Evolutionary conservation across 805 yeast species (phyloP).

Genomic region (Ogataea nonfermentans): DNA sequence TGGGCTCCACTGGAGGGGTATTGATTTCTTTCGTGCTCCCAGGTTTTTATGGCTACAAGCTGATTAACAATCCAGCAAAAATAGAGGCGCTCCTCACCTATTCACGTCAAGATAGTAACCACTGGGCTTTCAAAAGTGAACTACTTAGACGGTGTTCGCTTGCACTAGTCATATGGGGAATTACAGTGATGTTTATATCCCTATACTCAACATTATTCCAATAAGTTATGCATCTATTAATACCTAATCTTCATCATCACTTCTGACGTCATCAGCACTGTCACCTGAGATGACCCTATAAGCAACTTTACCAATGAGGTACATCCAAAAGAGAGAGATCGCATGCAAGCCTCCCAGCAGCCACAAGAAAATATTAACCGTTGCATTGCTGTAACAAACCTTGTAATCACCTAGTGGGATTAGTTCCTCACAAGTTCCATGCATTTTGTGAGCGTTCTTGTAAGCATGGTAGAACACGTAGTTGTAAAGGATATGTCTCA

Average conservation of each 20-base stretch:
- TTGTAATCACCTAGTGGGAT: constrained; percentile 14
- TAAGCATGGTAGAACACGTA: constrained; percentile 62
- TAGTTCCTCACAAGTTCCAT: constrained; percentile 39
- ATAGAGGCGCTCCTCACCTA: constrained; percentile 14
- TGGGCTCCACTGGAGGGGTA: constrained; percentile 84
- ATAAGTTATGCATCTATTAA: constrained; percentile 24
- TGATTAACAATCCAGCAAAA: constrained; percentile 34
- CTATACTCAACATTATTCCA: constrained; percentile 43
- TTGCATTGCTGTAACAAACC: constrained; percentile 49
- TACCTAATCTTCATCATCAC: constrained; percentile 50
- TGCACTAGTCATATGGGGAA: constrained; percentile 50
- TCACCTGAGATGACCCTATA: constrained; percentile 65
- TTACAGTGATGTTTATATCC: constrained; percentile 53
- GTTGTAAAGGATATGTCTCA: constrained; percentile 74
- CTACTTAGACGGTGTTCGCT: constrained; percentile 30
- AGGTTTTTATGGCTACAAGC: constrained; percentile 68
- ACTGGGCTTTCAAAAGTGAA: constrained; percentile 23
- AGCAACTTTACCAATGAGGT: constrained; percentile 68
- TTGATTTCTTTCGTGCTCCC: constrained; percentile 76
- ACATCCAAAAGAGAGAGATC: constrained; percentile 71
- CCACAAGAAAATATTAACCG: constrained; percentile 47
- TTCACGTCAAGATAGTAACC: constrained; percentile 26
- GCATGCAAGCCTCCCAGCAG: constrained; percentile 66
- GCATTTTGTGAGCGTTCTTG: constrained; percentile 45
- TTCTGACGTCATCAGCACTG: constrained; percentile 83